phyloP scores from a whole-genome alignment of 116 monocot species.

The Zostera marina region DNA sequence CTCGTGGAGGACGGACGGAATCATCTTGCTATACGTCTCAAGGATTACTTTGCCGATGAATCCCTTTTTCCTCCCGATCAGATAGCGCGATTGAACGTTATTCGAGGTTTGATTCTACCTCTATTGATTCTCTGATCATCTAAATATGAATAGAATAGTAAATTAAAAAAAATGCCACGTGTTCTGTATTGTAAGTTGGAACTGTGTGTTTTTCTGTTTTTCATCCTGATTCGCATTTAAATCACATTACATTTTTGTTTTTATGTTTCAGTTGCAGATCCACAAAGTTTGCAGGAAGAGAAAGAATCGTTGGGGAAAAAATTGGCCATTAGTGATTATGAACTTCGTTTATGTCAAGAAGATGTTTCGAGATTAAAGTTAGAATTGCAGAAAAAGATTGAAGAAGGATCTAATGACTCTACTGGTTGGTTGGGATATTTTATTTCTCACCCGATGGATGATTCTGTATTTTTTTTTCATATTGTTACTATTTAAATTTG shows the following conservation, averaged over 20 bases:
- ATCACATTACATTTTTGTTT: background rate
- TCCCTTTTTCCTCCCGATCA: constrained; percentile 68
- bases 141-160: no score
- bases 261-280: constrained; percentile 69
- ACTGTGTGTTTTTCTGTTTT: background rate
- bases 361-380: constrained; percentile 61
- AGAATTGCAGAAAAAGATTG: constrained; percentile 55
- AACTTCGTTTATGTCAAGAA: constrained; percentile 90
- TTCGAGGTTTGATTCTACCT: constrained; percentile 42
- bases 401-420: constrained; percentile 17
- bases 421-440: constrained; percentile 48
- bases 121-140: no score
- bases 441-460: background rate
- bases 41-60: constrained; percentile 66
- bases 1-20: constrained; percentile 93
- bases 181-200: no score
- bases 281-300: constrained; percentile 83
- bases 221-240: background rate
- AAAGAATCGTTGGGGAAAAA: constrained; percentile 66
- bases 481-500: no score
- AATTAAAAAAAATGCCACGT: no score
- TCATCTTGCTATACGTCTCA: constrained; percentile 91
- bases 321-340: constrained; percentile 82
- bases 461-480: no score
- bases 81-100: constrained; percentile 49